phyloP scores from a whole-genome alignment of 805 yeast genomes.

The Starmerella bombi region DNA sequence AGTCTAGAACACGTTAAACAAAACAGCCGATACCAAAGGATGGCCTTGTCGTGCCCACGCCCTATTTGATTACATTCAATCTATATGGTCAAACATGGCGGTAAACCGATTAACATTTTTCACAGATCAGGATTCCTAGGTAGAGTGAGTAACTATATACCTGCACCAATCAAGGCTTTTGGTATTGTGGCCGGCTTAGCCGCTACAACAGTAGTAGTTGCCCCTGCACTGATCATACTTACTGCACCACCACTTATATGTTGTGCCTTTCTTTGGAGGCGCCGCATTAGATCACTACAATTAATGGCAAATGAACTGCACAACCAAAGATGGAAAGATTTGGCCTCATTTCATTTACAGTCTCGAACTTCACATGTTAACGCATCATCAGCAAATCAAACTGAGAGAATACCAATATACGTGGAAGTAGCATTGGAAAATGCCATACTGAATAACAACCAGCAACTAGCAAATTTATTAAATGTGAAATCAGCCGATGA shows the following conservation, averaged over 20 bases:
- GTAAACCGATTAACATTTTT: constrained; percentile 3
- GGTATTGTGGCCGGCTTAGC: constrained; percentile 10
- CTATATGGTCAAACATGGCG: too few relatives aligned
- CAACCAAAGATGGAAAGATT: constrained; percentile 13
- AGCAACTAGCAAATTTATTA: constrained; percentile 2
- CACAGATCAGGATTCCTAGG: constrained; percentile 6
- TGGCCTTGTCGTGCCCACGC: too few relatives aligned
- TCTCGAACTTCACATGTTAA: neutral
- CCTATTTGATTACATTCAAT: too few relatives aligned
- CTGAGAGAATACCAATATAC: constrained; percentile 9
- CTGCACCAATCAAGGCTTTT: constrained; percentile 13
- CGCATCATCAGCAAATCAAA: neutral
- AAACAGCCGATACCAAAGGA: too few relatives aligned
- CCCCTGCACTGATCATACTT: constrained; percentile 14
- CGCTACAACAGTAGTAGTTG: constrained; percentile 14
- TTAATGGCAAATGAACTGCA: constrained; percentile 9
- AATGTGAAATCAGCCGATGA: neutral
- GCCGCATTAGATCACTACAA: neutral
- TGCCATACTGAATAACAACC: constrained; percentile 8
- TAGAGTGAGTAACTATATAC: constrained; percentile 3
- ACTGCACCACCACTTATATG: constrained; percentile 12
- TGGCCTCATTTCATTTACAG: constrained; percentile 15
- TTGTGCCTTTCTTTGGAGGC: constrained; percentile 8
- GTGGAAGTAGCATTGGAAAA: constrained; percentile 8
- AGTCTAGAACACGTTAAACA: too few relatives aligned